Evolutionary conservation across 1,284 basidiomycete species (phyloP), one percentile per base, ranked within the genome.

Genomic region (Microbotryum silenes-acaulis): DNA sequence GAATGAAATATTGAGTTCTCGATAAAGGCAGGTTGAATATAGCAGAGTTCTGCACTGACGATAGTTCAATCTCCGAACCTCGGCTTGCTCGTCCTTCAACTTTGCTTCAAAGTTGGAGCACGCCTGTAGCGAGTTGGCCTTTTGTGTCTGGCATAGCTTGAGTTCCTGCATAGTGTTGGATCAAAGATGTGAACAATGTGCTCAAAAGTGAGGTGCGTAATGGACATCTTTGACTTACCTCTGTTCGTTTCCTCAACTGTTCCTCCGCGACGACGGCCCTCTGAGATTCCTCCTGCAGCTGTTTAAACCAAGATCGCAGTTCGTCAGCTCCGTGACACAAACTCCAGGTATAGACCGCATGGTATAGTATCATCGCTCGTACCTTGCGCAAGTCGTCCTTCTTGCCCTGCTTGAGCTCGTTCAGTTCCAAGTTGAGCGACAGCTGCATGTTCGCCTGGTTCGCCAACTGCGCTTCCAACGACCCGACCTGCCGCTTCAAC

Each of bases 121-220:
- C 4, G 61, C 56, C 37, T 31, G 29, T 37, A 60, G 56, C 0
- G 61, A 56, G 33, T 66, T 63, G 8, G 57, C 56, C 46, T 59
- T 60, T 48, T 66, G 64, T 25, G 57, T 46, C 46, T 54, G 37
- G 33, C 63, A 33, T 2, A 29, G 58, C 54, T 65, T 65, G 57
- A 46, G 33, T 14, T 60, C 63, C 63, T 65, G 31, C 23, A 51
- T 46, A 25, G 10, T 23, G 2, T 42, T 3, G 4, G 6, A 10
- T n/a, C 33, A 16, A 20, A 1, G 20, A 20, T 3, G 4, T 42
- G 37, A 42, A 42, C 16, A 18, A 14, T 12, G 37, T 42, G 37
- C 37, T 14, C 12, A 12, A 42, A 10, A 1, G 48, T 21, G 29
- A 21, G 14, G 18, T 7, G 33, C 12, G 18, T 1, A 2, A 18